Evolutionary conservation across 345 rosid species (phyloP), one percentile per base, ranked within the genome.

Genomic region (rapeseed (Brassica napus)): DNA sequence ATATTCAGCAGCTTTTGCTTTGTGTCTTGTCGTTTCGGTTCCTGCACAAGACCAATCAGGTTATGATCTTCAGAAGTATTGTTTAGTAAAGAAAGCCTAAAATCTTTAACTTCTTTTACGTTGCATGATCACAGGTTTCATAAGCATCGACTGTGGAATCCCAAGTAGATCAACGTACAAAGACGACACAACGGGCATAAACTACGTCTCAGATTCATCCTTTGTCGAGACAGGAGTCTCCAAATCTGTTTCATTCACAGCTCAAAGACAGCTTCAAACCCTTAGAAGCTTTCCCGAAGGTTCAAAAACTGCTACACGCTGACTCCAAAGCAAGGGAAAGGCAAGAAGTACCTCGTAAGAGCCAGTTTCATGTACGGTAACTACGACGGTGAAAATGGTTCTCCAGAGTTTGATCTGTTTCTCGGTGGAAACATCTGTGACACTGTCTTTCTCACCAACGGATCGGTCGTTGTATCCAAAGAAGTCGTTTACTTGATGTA

Each of bases 141-240:
- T 84, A 21, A 84, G 89, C 82, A 78, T 84, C 7, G 89, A 86
- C 16, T 86, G 83, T 81, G 87, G 89, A 11, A 59, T 82, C 16
- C 61, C 79, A 37, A 65, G 60, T 47, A 67, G 60, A 31, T 65
- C 80, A 55, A 72, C 70, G 12, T 85, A 85, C 49, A 75, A 15
- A 14, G 86, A 85, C 4, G 6, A 76, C 3, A 64, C 58, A 39
- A 85, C 83, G 0, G 79, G 80, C 3, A 47, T 87, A 11, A 64
- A 75, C 74, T 87, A 87, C 68, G 75, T 71, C 6, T 85, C 89
- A 21, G 85, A 87, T 78, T 77, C 68, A 60, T 52, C 72, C 1
- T 85, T 82, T 16, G 60, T 76, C n/a, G 80, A 79, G 31, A 59
- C 82, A 0, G 85, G 86, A 16, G 58, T 68, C 12, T 69, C 67